A percentile compares a stretch with the other conserved stretches of the same genome.
Conservation (phyloP, 192 early-diverging fungal genomes). For the Bifiguratus adelaidae region DNA sequence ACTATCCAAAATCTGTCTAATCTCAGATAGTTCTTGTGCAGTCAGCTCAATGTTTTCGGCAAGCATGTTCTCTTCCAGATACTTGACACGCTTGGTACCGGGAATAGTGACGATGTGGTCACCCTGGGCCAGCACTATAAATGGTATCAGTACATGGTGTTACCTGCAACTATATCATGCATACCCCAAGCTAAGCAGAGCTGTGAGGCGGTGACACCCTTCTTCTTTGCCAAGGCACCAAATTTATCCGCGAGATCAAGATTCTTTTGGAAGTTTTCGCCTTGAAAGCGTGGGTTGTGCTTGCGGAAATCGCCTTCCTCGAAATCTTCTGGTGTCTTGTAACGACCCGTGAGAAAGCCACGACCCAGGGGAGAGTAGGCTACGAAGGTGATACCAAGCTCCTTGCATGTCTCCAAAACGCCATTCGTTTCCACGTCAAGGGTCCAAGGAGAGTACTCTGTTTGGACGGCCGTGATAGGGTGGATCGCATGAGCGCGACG, state of each 20-base stretch:
- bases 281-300: constrained; percentile 40
- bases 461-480: constrained; percentile 48
- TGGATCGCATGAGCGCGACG: constrained; percentile 55
- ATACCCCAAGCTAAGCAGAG: constrained; percentile 58
- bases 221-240: constrained; percentile 34
- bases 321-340: constrained; percentile 40
- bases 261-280: constrained; percentile 49
- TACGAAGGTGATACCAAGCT: constrained; percentile 37
- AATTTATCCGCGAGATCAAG: constrained; percentile 42
- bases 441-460: constrained; percentile 42
- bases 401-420: constrained; percentile 50
- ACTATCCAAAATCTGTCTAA: constrained; percentile 16
- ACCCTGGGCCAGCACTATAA: constrained; percentile 22
- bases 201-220: constrained; percentile 35
- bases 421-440: constrained; percentile 55
- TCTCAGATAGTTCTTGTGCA: constrained; percentile 17
- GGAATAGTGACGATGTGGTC: constrained; percentile 36
- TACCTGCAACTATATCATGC: too few species aligned
- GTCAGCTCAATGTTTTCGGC: constrained; percentile 19
- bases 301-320: constrained; percentile 37
- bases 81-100: constrained; percentile 37
- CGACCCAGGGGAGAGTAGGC: constrained; percentile 62
- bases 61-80: constrained; percentile 25
- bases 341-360: constrained; percentile 56
- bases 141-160: too few species aligned